Base-by-base conservation (phyloP, 805 yeast species). In the Lachancea lanzarotensis region DNA sequence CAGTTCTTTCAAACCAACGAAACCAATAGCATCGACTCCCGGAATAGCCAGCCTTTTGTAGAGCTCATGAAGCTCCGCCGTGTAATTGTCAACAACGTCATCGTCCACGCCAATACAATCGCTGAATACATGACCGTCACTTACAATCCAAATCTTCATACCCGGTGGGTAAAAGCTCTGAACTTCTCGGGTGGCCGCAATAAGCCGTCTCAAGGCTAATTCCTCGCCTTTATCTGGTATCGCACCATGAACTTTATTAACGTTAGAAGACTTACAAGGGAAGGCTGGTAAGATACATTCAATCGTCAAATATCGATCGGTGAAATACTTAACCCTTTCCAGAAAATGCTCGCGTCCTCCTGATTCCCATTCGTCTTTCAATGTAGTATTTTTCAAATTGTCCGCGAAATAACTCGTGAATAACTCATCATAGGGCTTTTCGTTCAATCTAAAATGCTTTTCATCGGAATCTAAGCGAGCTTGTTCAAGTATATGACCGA, bases 81-180 rank as follows among this genome's bases (percentile, higher is more conserved):
- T 74, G 51, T 76, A 79, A 10, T 44, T 52, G 52, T 74, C 75
- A 32, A 79, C 82, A 42, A 69, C 68, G 33, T 67, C 68, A 55
- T 78, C 84, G 55, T 76, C 79, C 29, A 78, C 82, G 30, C 80
- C 81, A 56, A 79, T 70, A 54, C 83, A 78, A 56, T 79, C 83
- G 45, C 81, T 74, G 57, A 79, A 79, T 13, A 79, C 84, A 54
- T 79, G 84, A 0, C 84, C 83, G 52, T 79, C 84, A 55, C 80
- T 74, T 26, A 79, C 81, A 52, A 79, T 76, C 69, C 71, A 73
- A 27, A 77, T 57, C 45, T 72, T 70, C 62, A 77, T 62, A 1
- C 83, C 83, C 1, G 82, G 82, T 1, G 74, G 67, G 59, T 79
- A 78, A 18, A 77, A 46, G 40, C 68, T 67, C 20, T 47, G 43